These are phyloP conservation scores for Flaveria brownii DNA, from an alignment of 129 eudicot species.

Conservation along the genomic window DNA sequence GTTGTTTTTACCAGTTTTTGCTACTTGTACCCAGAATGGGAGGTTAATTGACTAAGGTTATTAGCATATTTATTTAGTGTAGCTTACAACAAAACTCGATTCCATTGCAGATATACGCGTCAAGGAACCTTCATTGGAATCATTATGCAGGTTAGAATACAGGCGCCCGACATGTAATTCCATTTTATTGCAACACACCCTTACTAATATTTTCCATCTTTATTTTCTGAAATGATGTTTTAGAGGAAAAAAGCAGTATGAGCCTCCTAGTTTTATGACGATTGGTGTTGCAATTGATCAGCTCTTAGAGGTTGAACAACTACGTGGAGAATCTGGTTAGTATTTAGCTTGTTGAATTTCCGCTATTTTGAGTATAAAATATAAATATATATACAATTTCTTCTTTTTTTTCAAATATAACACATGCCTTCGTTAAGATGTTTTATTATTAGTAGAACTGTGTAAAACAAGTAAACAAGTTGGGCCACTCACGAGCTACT, in stretches of 20 bases:
- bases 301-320: conserved; percentile 79
- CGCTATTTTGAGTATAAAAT: not conserved
- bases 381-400: no score
- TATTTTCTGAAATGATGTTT: not conserved
- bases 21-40: not conserved
- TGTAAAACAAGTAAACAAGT: not conserved
- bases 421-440: not conserved
- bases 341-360: conserved; percentile 13
- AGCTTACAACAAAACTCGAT: not conserved
- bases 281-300: conserved; percentile 85
- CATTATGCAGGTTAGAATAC: conserved; percentile 76
- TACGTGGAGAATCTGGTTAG: conserved; percentile 61
- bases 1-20: not conserved
- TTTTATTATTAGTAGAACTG: not conserved
- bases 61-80: not conserved
- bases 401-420: not conserved
- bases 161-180: not conserved
- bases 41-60: not conserved
- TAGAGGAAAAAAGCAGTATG: conserved; percentile 86
- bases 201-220: not conserved
- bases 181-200: not conserved
- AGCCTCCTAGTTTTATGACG: conserved; percentile 91
- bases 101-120: conserved; percentile 77
- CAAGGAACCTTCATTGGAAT: conserved; percentile 88
- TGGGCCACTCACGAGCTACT: no score